Evolutionary conservation across 2,329 filamentous ascomycete species (phyloP).

Genomic region (Lasiodiplodia hormozganensis): DNA sequence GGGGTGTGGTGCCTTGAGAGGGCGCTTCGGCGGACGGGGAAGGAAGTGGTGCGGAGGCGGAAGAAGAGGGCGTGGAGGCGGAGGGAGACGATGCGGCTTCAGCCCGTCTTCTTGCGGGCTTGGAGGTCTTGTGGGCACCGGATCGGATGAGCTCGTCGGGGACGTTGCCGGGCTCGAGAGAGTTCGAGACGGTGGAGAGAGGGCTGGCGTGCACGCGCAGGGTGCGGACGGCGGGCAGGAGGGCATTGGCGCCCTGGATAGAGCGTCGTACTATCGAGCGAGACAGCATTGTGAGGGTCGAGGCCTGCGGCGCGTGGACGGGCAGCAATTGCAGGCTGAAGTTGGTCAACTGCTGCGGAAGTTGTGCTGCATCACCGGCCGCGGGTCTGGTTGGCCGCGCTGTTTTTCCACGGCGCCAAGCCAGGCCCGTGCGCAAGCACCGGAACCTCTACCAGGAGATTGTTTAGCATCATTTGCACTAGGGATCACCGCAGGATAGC

Average conservation of each 20-base stretch:
- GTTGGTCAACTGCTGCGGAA: neutral
- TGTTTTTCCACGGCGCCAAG: slow-evolving; percentile 5
- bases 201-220: slow-evolving; percentile 57
- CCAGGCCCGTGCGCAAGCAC: neutral
- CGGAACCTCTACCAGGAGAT: neutral
- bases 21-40: slow-evolving; percentile 39
- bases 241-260: slow-evolving; percentile 64
- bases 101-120: slow-evolving; percentile 31
- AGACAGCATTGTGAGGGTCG: slow-evolving; percentile 47
- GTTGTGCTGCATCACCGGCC: slow-evolving; percentile 5
- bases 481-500: neutral
- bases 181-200: slow-evolving; percentile 48
- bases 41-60: slow-evolving; percentile 34
- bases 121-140: slow-evolving; percentile 46
- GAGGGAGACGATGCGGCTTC: slow-evolving; percentile 32
- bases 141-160: slow-evolving; percentile 56
- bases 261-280: slow-evolving; percentile 69
- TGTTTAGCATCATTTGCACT: neutral
- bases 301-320: neutral
- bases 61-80: slow-evolving; percentile 36
- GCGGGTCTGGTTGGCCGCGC: slow-evolving; percentile 5
- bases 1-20: slow-evolving; percentile 45
- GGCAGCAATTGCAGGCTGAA: slow-evolving; percentile 9
- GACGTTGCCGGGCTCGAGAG: slow-evolving; percentile 46
- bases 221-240: slow-evolving; percentile 60